Base-by-base conservation (phyloP, 2,329 filamentous ascomycete species). In the Talaromyces sp. region DNA sequence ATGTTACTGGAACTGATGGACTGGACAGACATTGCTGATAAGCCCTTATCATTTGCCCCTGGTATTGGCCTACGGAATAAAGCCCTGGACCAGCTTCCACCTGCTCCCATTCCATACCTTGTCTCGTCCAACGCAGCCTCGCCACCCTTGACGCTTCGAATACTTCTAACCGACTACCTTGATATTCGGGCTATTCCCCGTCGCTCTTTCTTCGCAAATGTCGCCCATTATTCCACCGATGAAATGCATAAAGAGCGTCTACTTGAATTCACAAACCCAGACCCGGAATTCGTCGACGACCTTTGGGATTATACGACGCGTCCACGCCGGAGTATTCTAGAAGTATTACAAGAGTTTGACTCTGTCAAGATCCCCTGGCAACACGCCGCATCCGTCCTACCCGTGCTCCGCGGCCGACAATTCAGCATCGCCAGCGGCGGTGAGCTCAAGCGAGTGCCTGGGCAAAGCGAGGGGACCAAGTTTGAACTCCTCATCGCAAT, bases 261-360 rank as follows among this genome's bases (percentile, higher is more conserved):
- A 0, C 75, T 89, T 9, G 95, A 99, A 71, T 95, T 99, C 68
- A 88, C 87, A 1, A 85, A 89, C 68, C 49, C 49, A 17, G 49
- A 47, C 17, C 86, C 91, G 0, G 84, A 89, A 53, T 91, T 88
- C 68, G 85, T 93, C 6, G 92, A 98, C 68, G 95, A 99, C 68
- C 88, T 96, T 60, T 98, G 91, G 78, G 93, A 99, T 76, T 99
- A 99, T 72, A 95, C 95, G 1, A 93, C 93, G 0, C 87, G 95
- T 9, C 91, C 93, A 0, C 88, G 92, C 36, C 88, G 95, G 36
- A 96, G 90, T 62, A 96, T 98, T 61, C 80, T 99, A 6, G 95
- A 99, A 75, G 89, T 96, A 3, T 83, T 99, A 30, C 88, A 93
- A 61, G 95, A 99, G 68, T 99, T 99, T 69, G 84, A 89, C 49